Conservation (phyloP, 2,329 filamentous ascomycete species). For the Stachybotrys echinatus region DNA sequence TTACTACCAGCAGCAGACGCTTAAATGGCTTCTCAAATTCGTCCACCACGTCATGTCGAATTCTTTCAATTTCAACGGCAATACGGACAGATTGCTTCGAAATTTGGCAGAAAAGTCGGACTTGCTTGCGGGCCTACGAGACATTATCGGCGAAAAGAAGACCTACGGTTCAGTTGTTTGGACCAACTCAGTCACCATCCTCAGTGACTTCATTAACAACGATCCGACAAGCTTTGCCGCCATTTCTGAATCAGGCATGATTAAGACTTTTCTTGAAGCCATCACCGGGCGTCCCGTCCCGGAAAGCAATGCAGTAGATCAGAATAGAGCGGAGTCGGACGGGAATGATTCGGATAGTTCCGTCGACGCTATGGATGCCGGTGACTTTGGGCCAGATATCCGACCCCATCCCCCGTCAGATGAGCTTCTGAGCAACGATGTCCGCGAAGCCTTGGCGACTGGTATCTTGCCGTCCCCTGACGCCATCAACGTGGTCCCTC, state of each 20-base stretch:
- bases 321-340: conserved; percentile 22
- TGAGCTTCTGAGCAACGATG: conserved; percentile 40
- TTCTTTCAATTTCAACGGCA: conserved; percentile 63
- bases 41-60: conserved; percentile 91
- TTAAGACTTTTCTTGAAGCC: conserved; percentile 78
- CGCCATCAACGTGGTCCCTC: conserved; percentile 80
- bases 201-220: conserved; percentile 97
- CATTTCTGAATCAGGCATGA: conserved; percentile 88
- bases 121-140: conserved; percentile 70
- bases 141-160: conserved; percentile 73
- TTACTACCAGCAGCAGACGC: conserved; percentile 86
- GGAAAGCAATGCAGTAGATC: conserved; percentile 18
- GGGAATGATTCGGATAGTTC: conserved; percentile 30
- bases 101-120: conserved; percentile 93
- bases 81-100: conserved; percentile 82
- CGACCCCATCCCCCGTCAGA: conserved; percentile 49
- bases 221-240: conserved; percentile 96
- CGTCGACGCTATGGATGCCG: conserved; percentile 22
- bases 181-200: conserved; percentile 87
- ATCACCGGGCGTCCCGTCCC: conserved; percentile 55
- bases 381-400: conserved; percentile 27
- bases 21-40: conserved; percentile 93
- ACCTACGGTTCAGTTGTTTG: conserved; percentile 90
- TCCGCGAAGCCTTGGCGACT: conserved; percentile 46
- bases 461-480: conserved; percentile 86